phyloP scores from a whole-genome alignment of 768 basidiomycete genomes.

The Pulveroboletus ravenelii region DNA sequence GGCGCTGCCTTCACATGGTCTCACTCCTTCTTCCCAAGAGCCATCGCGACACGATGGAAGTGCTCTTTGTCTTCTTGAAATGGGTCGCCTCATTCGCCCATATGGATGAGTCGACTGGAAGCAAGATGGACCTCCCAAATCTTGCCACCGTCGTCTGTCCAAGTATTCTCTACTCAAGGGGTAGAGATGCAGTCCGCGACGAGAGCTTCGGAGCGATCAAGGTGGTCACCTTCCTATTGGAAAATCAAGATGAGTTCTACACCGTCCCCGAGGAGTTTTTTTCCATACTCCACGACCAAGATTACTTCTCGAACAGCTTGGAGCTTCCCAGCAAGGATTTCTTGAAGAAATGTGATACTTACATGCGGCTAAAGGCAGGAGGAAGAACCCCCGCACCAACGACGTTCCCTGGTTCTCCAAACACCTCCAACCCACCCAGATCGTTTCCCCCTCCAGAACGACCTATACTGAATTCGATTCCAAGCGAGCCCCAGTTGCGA shows the following conservation, averaged over 20 bases:
- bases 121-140: constrained; percentile 96
- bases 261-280: constrained; percentile 90
- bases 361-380: constrained; percentile 64
- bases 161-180: constrained; percentile 91
- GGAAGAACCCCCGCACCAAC: constrained; percentile 43
- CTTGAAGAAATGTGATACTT: constrained; percentile 92
- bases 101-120: constrained; percentile 94
- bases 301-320: constrained; percentile 82
- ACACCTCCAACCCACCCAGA: constrained; percentile 15
- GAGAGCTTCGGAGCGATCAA: constrained; percentile 88
- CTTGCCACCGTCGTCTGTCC: constrained; percentile 96
- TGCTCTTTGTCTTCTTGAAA: constrained; percentile 95
- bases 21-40: constrained; percentile 85
- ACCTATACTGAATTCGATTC: constrained; percentile 37
- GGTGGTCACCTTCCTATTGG: constrained; percentile 80
- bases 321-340: constrained; percentile 94
- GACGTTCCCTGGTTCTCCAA: constrained; percentile 30
- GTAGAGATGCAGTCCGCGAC: constrained; percentile 81
- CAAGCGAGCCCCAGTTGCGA: constrained; percentile 35
- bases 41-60: constrained; percentile 96
- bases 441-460: constrained; percentile 41
- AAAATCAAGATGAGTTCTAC: constrained; percentile 94
- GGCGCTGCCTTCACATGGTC: constrained; percentile 79
- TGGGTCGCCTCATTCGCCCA: constrained; percentile 99
- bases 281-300: constrained; percentile 83